Percentiles rank a stretch among this genome's conserved stretches.
These are phyloP conservation scores for Pisolithus albus DNA, from an alignment of 768 basidiomycete species.

Conservation along the genomic window DNA sequence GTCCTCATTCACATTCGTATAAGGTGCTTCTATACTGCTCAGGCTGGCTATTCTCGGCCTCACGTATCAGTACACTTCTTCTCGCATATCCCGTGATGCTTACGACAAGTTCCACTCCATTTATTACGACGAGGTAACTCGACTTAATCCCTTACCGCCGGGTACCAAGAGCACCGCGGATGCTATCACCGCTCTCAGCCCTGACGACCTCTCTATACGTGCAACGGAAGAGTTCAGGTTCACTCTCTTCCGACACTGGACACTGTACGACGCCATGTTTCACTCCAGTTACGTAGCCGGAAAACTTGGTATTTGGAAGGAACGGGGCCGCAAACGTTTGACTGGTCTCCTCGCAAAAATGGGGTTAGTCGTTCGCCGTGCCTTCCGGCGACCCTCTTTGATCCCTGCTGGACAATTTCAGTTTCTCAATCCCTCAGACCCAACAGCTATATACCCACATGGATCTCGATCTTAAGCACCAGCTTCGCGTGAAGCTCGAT, in stretches of 20 bases:
- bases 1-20: constrained; percentile 8
- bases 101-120: constrained; percentile 80
- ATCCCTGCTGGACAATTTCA: constrained; percentile 27
- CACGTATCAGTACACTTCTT: constrained; percentile 85
- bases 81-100: constrained; percentile 77
- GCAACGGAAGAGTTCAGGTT: constrained; percentile 88
- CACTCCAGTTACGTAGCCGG: constrained; percentile 95
- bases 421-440: constrained; percentile 90
- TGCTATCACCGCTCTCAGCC: constrained; percentile 49
- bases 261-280: constrained; percentile 94
- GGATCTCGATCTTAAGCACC: constrained; percentile 89
- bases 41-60: constrained; percentile 93
- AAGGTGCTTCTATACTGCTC: constrained; percentile 6
- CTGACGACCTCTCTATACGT: constrained; percentile 81
- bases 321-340: constrained; percentile 81
- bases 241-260: constrained; percentile 96
- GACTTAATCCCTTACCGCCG: constrained; percentile 67
- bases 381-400: neutral
- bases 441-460: constrained; percentile 93
- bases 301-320: constrained; percentile 95
- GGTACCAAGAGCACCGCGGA: constrained; percentile 31
- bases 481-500: constrained; percentile 74
- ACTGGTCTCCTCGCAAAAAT: constrained; percentile 95
- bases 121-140: constrained; percentile 87
- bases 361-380: constrained; percentile 55